Evolutionary conservation across 2,329 filamentous ascomycete species (phyloP).

Genomic region (Fulvia fulva): DNA sequence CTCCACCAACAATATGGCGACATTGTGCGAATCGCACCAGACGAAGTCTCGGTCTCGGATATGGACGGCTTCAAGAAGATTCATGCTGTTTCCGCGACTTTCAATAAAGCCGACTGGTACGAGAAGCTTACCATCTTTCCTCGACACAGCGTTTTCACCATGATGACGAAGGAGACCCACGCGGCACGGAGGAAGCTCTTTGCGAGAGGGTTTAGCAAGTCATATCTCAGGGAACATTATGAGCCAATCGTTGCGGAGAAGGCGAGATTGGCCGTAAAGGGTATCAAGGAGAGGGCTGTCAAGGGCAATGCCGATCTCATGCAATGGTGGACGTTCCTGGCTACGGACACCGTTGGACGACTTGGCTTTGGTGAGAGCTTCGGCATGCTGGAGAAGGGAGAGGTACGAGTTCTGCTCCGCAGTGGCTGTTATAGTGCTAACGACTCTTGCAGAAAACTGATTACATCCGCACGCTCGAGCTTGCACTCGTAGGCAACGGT

Average conservation of each 20-base stretch:
- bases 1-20: conserved; percentile 40
- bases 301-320: conserved; percentile 34
- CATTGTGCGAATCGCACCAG: conserved; percentile 45
- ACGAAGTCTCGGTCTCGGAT: conserved; percentile 45
- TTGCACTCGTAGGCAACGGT: conserved; percentile 19
- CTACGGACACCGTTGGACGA: conserved; percentile 37
- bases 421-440: too few species aligned
- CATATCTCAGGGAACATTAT: conserved; percentile 35
- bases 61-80: conserved; percentile 27
- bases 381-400: conserved; percentile 34
- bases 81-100: conserved; percentile 25
- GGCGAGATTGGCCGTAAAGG: conserved; percentile 27
- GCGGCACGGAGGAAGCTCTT: conserved; percentile 35
- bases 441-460: conserved; percentile 3
- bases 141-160: conserved; percentile 34
- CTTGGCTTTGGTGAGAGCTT: conserved; percentile 41
- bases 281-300: conserved; percentile 27
- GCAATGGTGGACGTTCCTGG: conserved; percentile 41
- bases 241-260: conserved; percentile 34
- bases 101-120: conserved; percentile 31
- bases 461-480: not conserved
- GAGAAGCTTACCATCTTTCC: conserved; percentile 9
- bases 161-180: conserved; percentile 35
- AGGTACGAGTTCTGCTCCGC: conserved; percentile 24
- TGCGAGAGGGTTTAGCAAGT: conserved; percentile 35